phyloP scores from a whole-genome alignment of 225 moss, liverwort and hornwort species.

The Pleurozium schreberi region DNA sequence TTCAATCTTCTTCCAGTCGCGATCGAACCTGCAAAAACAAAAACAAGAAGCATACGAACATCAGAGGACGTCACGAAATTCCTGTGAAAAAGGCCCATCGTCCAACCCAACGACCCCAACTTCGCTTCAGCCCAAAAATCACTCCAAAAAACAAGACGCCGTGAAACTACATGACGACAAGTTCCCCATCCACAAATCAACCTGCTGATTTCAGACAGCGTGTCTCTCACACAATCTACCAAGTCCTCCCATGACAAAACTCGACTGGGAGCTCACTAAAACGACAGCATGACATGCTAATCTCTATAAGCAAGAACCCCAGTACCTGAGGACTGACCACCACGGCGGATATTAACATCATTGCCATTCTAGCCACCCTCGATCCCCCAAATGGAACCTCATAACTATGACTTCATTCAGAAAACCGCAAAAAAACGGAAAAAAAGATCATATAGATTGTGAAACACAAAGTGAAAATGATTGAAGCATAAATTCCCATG shows the following conservation, averaged over 20 bases:
- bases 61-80: neutral
- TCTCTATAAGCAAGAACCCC: no score
- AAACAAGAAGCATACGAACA: neutral
- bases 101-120: neutral
- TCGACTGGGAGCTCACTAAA: neutral
- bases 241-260: neutral
- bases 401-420: no score
- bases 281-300: no score
- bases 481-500: no score
- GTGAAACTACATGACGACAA: neutral
- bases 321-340: no score
- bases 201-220: neutral
- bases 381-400: neutral
- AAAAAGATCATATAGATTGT: no score
- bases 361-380: neutral
- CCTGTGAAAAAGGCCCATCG: neutral
- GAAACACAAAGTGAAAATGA: no score
- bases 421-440: no score
- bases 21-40: constrained; percentile 66
- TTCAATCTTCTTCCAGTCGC: constrained; percentile 99
- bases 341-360: neutral
- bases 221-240: neutral
- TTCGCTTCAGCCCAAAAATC: neutral
- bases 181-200: neutral
- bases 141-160: neutral